Base-by-base conservation (phyloP, 768 basidiomycete species). In the Russula emetica region DNA sequence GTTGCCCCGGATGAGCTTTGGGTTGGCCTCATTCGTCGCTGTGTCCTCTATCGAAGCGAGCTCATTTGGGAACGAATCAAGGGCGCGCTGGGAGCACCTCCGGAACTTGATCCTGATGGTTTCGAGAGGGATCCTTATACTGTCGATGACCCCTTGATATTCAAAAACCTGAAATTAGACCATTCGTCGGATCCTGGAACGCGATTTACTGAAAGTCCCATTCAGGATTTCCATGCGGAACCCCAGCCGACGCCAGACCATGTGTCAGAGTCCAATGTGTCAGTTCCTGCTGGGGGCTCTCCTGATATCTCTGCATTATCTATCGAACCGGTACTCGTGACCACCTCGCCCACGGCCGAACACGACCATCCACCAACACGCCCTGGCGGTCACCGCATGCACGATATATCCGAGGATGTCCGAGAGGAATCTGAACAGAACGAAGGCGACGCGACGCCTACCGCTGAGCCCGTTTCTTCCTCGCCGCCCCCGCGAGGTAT, bases 1-100 rank as follows among this genome's bases (percentile, higher is more conserved):
- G 75, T 84, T 36, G 85, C 80, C 0, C 78, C 85, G 3, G 94
- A 97, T 70, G 78, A 80, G 22, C 70, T 84, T 34, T 97, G 92
- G 91, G 83, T 87, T 52, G 78, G 80, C 70, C 82, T 82, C 11
- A 83, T 85, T 0, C 85, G 92, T n/a, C 81, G 79, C 60, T 93
- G 92, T 69, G 82, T 96, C 69, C 78, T 89, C 24, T 75, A 82
- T 28, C 87, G 86, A 67, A 88, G 86, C 16, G 93, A 95, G 70
- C 83, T 93, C 45, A 86, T 95, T 60, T 97, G 94, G 94, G 92
- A 95, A 73, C 83, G 92, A 61, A 78, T 95, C 70, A 94, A 94
- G 70, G 88, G 85, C 34, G 92, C 90, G 0, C 78, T 97, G 1
- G 94, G 94, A 5, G 87, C 94, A 5, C 93, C 94, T 11, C 87